phyloP scores from a whole-genome alignment of 768 basidiomycete species.

The Trametes meyenii region DNA sequence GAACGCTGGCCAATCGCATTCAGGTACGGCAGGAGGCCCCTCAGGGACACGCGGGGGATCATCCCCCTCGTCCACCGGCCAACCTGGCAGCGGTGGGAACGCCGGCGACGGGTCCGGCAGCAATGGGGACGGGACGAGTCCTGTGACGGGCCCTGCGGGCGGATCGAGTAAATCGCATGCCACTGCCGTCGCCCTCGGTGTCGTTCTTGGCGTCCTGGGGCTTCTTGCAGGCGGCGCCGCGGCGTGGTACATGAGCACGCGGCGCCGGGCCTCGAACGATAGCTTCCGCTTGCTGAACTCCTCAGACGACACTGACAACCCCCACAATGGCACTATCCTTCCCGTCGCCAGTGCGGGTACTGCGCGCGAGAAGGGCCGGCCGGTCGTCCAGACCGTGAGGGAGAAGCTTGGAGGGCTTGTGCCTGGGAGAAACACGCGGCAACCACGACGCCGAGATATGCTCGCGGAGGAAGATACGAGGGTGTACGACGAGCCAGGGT shows the following conservation, averaged over 20 bases:
- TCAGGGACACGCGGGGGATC: constrained; percentile 16
- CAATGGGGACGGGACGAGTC: constrained; percentile 19
- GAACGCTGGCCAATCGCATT: constrained; percentile 17
- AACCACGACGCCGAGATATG: constrained; percentile 61
- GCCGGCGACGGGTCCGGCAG: constrained; percentile 30
- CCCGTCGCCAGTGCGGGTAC: constrained; percentile 29
- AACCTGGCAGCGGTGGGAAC: constrained; percentile 27
- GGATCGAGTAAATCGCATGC: constrained; percentile 28
- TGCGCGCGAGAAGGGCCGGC: constrained; percentile 28
- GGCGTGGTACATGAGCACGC: constrained; percentile 51
- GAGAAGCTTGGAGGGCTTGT: constrained; percentile 39
- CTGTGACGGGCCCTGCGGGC: constrained; percentile 1
- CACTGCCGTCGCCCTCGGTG: constrained; percentile 62
- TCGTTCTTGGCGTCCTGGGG: constrained; percentile 61
- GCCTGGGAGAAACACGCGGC: constrained; percentile 27
- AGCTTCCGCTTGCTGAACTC: constrained; percentile 36
- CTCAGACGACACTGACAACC: constrained; percentile 39
- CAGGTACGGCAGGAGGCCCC: constrained; percentile 10
- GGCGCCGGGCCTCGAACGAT: constrained; percentile 29
- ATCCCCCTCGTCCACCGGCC: constrained; percentile 20
- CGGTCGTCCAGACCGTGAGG: constrained; percentile 26
- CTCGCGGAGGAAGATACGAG: constrained; percentile 75
- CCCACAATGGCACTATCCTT: constrained; percentile 25
- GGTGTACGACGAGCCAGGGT: constrained; percentile 43
- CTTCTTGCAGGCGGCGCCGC: constrained; percentile 48